A percentile compares a stretch with the other conserved stretches of the same genome.
Evolutionary conservation across 2,329 filamentous ascomycete species (phyloP).

Genomic region (Penicillium sp.): DNA sequence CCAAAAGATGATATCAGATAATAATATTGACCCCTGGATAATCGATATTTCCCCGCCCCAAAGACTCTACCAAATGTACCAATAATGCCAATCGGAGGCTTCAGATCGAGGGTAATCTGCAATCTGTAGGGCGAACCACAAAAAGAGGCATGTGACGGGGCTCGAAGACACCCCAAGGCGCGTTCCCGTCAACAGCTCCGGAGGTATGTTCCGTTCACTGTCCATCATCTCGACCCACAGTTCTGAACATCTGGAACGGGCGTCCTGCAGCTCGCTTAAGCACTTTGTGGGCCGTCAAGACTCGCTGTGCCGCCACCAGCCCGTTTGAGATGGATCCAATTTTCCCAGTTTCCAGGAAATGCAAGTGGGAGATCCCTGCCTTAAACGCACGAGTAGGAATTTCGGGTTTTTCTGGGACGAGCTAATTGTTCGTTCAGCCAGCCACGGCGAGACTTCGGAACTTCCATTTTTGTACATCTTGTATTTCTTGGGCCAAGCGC

Average conservation of each 20-base stretch:
- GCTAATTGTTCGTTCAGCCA: constrained; percentile 11
- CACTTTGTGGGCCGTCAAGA: constrained; percentile 8
- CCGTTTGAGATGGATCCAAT: constrained; percentile 14
- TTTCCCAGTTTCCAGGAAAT: constrained; percentile 26
- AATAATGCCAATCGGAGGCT: background rate
- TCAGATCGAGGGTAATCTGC: background rate
- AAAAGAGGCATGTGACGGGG: background rate
- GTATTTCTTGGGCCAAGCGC: constrained; percentile 1
- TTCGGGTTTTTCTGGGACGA: background rate
- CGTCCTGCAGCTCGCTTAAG: constrained; percentile 16
- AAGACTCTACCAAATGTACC: background rate
- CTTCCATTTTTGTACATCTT: background rate
- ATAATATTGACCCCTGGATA: background rate
- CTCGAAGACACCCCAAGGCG: background rate
- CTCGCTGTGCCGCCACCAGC: constrained; percentile 7
- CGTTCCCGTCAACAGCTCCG: too few relatives aligned
- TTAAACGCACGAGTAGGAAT: constrained; percentile 4
- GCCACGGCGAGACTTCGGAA: constrained; percentile 4
- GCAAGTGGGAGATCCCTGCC: constrained; percentile 22
- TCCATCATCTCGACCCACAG: background rate
- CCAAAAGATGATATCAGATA: constrained; percentile 3
- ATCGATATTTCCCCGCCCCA: background rate
- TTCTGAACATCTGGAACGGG: constrained; percentile 12
- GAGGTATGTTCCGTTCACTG: background rate
- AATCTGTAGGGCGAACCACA: background rate